Base-by-base conservation (phyloP, 2,329 filamentous ascomycete genomes). In the Cordyceps farinosa region DNA sequence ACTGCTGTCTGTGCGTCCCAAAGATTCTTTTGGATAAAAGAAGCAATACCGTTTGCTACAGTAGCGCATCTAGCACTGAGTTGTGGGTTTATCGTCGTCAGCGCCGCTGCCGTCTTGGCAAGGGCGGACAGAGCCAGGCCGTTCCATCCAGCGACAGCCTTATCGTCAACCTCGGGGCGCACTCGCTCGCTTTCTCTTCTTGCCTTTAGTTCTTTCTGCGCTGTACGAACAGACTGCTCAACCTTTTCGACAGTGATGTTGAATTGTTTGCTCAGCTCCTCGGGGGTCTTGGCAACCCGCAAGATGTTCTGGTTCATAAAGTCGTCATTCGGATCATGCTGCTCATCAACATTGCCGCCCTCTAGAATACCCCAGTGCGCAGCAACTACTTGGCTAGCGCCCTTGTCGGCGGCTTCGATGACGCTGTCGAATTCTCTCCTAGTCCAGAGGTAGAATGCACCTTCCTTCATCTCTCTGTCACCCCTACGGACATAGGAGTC, bases 371-470 rank as follows among this genome's bases (percentile, higher is more conserved):
- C 90, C 86, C 91, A 98, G 75, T 97, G 91, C 5, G 87, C 87
- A 1, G 92, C 91, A 36, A 91, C 87, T 17, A 97, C 85, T 3
- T 88, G 85, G 29, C 88, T 88, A 64, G 90, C 86, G 47, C 87
- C 82, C 53, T 77, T 76, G 55, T 81, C 75, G 6, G 71, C 69
- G 2, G 72, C 70, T 40, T 74, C 72, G 1, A 97, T 82, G 2
- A 96, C 85, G 11, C 86, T 84, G 65, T 92, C 88, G 65, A 98
- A 89, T 72, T 98, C 93, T 58, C 92, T 90, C 58, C 89, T 79
- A 0, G 93, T 96, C 94, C 94, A 99, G 3, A 97, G 85, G 70
- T 98, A 97, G 73, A 91, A 98, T 0, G 93, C 94, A 0, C 95
- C 95, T 75, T 98, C 93, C 40, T 90, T 86, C 80, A 93, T 92